These are phyloP conservation scores for Brachypodium distachyon DNA, from an alignment of 202 grass and related monocot genomes.

Conservation along the genomic window DNA sequence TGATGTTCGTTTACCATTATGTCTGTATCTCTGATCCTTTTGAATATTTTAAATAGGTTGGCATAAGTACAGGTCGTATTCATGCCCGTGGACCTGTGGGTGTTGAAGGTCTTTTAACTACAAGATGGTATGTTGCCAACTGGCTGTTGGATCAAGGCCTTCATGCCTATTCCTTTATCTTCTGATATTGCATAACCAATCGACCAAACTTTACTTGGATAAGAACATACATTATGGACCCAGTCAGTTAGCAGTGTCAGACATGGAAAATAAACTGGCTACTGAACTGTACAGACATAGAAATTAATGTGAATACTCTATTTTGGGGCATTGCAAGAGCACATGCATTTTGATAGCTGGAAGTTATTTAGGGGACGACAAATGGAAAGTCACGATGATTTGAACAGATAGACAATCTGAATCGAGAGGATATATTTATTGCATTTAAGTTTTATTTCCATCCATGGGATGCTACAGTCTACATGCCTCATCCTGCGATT, in stretches of 20 bases:
- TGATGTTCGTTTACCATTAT: not conserved
- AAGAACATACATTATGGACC: not conserved
- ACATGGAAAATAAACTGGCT: not conserved
- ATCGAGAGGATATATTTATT: not conserved
- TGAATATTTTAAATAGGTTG: slow-evolving; percentile 62
- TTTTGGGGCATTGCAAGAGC: not conserved
- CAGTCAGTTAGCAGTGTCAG: not conserved
- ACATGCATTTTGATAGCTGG: not conserved
- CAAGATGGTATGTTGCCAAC: slow-evolving; percentile 58
- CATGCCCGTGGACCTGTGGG: slow-evolving; percentile 98
- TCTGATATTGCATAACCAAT: not conserved
- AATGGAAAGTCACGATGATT: not conserved
- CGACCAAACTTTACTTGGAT: not conserved
- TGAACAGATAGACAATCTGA: not conserved
- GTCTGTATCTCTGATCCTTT: slow-evolving; percentile 7
- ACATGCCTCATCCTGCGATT: not conserved
- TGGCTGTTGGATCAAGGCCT: not conserved
- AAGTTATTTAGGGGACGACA: not conserved
- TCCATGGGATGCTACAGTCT: not conserved
- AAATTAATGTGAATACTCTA: not conserved
- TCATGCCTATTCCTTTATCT: not conserved
- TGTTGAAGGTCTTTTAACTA: slow-evolving; percentile 93
- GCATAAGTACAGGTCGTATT: slow-evolving; percentile 97
- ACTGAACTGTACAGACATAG: not conserved
- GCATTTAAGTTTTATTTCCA: not conserved